These are phyloP conservation scores for Claviceps maximensis DNA, from an alignment of 2,329 filamentous ascomycete genomes.

Conservation along the genomic window DNA sequence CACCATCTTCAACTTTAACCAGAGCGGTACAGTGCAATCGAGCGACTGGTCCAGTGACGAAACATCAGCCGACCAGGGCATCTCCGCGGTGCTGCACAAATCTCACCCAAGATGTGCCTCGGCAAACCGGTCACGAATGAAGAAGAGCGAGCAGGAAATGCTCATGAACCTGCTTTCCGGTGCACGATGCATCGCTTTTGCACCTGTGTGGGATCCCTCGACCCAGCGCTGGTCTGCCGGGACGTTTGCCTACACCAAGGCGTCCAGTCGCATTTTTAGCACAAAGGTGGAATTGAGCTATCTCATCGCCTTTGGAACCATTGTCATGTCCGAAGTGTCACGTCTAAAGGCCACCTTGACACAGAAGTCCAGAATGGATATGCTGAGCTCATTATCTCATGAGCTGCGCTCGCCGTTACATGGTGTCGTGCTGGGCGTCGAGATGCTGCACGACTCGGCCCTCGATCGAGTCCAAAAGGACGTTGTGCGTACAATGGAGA, in stretches of 20 bases:
- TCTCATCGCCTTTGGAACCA: slow-evolving; percentile 36
- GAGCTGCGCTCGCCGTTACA: slow-evolving; percentile 49
- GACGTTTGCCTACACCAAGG: slow-evolving; percentile 35
- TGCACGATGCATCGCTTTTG: slow-evolving; percentile 31
- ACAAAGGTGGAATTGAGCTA: slow-evolving; percentile 35
- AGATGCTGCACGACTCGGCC: slow-evolving; percentile 38
- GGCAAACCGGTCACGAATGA: slow-evolving; percentile 3
- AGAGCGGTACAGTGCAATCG: slow-evolving; percentile 21
- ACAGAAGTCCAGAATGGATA: slow-evolving; percentile 40
- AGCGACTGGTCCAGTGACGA: slow-evolving; percentile 18
- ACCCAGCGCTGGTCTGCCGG: slow-evolving; percentile 35
- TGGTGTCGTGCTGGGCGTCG: slow-evolving; percentile 41
- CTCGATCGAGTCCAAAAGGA: slow-evolving; percentile 33
- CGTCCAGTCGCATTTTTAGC: slow-evolving; percentile 29
- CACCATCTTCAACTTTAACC: slow-evolving; percentile 31
- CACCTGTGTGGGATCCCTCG: slow-evolving; percentile 34
- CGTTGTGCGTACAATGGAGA: slow-evolving; percentile 34
- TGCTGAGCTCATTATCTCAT: slow-evolving; percentile 47
- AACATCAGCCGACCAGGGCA: neutral
- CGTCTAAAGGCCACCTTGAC: slow-evolving; percentile 25
- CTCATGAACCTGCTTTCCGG: slow-evolving; percentile 26
- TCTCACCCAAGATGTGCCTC: neutral
- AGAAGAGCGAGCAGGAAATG: slow-evolving; percentile 11
- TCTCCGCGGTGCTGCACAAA: neutral
- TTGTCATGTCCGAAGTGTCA: slow-evolving; percentile 43